Percentiles rank a stretch among this genome's conserved stretches.
Conservation (phyloP, 352 stramenopile genomes). For the Phytophthora sansomeana region DNA sequence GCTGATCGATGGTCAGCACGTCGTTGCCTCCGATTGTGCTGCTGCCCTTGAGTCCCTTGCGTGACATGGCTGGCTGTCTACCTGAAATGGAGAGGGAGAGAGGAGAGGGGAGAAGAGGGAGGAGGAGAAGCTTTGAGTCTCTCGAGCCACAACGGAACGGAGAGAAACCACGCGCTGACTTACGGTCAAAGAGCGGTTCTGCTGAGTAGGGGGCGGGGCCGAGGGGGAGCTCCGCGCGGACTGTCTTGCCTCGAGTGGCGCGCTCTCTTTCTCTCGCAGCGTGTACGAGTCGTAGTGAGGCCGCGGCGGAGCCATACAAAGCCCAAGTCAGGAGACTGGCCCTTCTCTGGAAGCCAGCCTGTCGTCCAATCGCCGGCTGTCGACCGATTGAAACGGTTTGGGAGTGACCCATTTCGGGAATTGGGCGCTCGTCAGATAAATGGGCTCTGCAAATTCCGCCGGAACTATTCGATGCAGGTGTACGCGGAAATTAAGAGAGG, state of each 20-base stretch:
- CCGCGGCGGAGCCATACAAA: conserved; percentile 27
- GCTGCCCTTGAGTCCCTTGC: conserved; percentile 75
- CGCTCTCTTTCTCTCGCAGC: conserved; percentile 31
- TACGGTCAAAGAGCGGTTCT: conserved; percentile 28
- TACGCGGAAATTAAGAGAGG: too few relatives aligned
- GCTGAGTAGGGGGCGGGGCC: conserved; percentile 11
- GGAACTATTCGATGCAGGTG: neutral
- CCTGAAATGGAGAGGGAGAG: neutral
- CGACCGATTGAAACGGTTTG: conserved; percentile 21
- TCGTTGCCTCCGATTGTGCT: conserved; percentile 80
- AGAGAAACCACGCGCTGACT: conserved; percentile 11
- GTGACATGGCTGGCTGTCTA: conserved; percentile 59
- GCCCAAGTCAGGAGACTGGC: conserved; percentile 24
- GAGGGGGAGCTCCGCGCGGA: conserved; percentile 12
- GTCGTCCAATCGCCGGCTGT: conserved; percentile 34
- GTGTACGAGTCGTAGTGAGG: conserved; percentile 21
- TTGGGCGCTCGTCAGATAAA: conserved; percentile 7
- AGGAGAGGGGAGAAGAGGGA: neutral
- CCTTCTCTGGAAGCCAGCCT: conserved; percentile 21
- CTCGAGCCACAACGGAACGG: neutral
- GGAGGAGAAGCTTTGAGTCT: conserved; percentile 24
- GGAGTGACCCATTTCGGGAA: conserved; percentile 4
- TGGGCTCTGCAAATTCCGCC: neutral
- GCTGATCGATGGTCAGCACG: conserved; percentile 89
- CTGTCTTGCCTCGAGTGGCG: conserved; percentile 26